These are phyloP conservation scores for Leptomonas pyrrhocoris DNA, from an alignment of 208 protist species.

Conservation along the genomic window DNA sequence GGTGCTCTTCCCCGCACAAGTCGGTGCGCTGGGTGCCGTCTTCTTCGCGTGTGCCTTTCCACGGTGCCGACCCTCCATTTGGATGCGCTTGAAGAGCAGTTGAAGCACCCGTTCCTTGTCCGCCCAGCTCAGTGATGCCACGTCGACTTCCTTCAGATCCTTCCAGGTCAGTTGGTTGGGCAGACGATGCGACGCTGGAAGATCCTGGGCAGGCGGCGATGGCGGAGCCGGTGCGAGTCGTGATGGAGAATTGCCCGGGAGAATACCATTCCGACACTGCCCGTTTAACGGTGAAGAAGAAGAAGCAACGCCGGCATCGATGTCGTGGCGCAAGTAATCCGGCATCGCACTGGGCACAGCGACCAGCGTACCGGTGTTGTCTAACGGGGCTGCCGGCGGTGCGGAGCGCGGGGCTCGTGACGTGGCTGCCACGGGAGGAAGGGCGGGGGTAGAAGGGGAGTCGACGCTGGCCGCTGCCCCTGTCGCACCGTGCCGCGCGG, in stretches of 20 bases:
- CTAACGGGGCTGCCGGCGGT: neutral
- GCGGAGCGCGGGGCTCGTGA: neutral
- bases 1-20: neutral
- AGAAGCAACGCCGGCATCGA: neutral
- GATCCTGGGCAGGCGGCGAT: neutral
- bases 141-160: constrained; percentile 68
- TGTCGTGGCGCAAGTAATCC: constrained; percentile 9
- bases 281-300: neutral
- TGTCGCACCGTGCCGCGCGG: neutral
- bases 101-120: constrained; percentile 92
- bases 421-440: constrained; percentile 5
- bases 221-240: neutral
- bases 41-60: neutral
- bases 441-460: neutral
- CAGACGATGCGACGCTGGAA: constrained; percentile 27
- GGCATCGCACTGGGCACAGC: constrained; percentile 5
- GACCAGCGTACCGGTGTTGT: constrained; percentile 13
- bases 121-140: constrained; percentile 77
- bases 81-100: constrained; percentile 78
- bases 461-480: neutral
- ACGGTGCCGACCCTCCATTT: constrained; percentile 33
- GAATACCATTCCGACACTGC: neutral
- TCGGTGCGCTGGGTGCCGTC: neutral
- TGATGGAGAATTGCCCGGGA: neutral
- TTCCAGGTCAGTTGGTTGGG: constrained; percentile 53